phyloP scores from a whole-genome alignment of 805 yeast species.

The Candida qinlingensis region DNA sequence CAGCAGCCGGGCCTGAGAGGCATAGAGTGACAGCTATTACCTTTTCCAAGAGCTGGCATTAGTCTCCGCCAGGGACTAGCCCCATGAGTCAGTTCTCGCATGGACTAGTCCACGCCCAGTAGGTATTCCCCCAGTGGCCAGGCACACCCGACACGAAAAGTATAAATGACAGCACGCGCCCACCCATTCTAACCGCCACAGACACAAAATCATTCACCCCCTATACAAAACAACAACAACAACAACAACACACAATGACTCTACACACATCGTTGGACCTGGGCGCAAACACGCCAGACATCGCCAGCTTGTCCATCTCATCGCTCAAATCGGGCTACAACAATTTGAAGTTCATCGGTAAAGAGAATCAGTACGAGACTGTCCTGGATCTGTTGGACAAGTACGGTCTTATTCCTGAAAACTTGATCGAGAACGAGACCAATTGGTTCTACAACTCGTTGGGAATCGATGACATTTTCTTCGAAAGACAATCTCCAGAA shows the following conservation, averaged over 20 bases:
- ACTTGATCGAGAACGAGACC: slow-evolving; percentile 78
- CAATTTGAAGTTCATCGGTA: slow-evolving; percentile 71
- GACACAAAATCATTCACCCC: background rate
- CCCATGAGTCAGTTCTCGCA: too few species aligned
- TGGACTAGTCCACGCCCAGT: background rate
- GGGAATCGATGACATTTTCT: slow-evolving; percentile 90
- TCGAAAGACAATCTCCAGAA: slow-evolving; percentile 77
- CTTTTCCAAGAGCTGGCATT: too few species aligned
- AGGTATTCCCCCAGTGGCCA: background rate
- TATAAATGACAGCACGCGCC: background rate
- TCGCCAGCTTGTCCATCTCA: slow-evolving; percentile 36
- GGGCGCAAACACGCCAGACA: slow-evolving; percentile 27
- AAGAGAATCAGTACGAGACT: slow-evolving; percentile 70
- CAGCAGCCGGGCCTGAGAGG: background rate
- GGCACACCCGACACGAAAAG: background rate
- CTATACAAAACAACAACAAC: background rate
- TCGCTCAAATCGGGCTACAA: slow-evolving; percentile 57
- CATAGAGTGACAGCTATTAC: background rate
- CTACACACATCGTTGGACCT: slow-evolving; percentile 1
- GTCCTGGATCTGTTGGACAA: slow-evolving; percentile 79
- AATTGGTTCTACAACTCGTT: slow-evolving; percentile 82
- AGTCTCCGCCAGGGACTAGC: background rate
- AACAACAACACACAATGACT: background rate
- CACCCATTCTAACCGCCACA: background rate
- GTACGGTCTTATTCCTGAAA: slow-evolving; percentile 86